Evolutionary conservation across 2,329 filamentous ascomycete species (phyloP).

Genomic region (Penicillium corylophilum): DNA sequence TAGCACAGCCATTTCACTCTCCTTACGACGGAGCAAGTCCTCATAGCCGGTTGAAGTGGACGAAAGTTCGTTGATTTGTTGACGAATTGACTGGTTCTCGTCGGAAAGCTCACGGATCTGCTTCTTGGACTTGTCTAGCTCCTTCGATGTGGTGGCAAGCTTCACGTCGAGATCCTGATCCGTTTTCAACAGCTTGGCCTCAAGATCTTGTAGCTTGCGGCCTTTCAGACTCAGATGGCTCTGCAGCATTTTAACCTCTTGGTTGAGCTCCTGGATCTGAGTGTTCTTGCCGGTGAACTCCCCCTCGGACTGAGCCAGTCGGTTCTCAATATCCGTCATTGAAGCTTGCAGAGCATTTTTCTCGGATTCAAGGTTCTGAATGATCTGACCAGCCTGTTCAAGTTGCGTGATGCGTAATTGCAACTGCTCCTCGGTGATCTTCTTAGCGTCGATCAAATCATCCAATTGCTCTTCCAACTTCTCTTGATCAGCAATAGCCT

Average conservation of each 20-base stretch:
- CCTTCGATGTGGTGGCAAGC: constrained; percentile 72
- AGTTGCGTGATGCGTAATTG: constrained; percentile 76
- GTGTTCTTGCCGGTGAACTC: constrained; percentile 71
- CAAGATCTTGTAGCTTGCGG: constrained; percentile 82
- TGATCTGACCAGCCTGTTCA: constrained; percentile 86
- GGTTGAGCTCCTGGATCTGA: constrained; percentile 72
- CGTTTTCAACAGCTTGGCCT: constrained; percentile 75
- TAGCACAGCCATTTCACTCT: constrained; percentile 84
- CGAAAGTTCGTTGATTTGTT: constrained; percentile 82
- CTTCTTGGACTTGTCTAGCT: constrained; percentile 70
- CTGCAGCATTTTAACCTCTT: constrained; percentile 86
- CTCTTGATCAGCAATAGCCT: constrained; percentile 91
- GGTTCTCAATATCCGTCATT: constrained; percentile 67
- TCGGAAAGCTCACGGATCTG: constrained; percentile 73
- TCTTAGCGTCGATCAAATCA: constrained; percentile 82
- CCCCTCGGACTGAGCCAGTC: constrained; percentile 68
- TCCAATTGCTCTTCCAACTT: constrained; percentile 91
- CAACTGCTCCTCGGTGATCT: constrained; percentile 80
- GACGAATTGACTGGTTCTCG: constrained; percentile 79
- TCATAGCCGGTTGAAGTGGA: constrained; percentile 93
- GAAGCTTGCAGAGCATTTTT: constrained; percentile 71
- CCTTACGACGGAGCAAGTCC: constrained; percentile 87
- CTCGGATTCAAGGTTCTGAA: constrained; percentile 80
- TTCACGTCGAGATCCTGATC: constrained; percentile 91
- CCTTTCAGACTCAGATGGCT: constrained; percentile 89